A percentile compares a stretch with the other conserved stretches of the same genome.
Conservation (phyloP, 148 eudicot genomes). For the Limonium bicolor region DNA sequence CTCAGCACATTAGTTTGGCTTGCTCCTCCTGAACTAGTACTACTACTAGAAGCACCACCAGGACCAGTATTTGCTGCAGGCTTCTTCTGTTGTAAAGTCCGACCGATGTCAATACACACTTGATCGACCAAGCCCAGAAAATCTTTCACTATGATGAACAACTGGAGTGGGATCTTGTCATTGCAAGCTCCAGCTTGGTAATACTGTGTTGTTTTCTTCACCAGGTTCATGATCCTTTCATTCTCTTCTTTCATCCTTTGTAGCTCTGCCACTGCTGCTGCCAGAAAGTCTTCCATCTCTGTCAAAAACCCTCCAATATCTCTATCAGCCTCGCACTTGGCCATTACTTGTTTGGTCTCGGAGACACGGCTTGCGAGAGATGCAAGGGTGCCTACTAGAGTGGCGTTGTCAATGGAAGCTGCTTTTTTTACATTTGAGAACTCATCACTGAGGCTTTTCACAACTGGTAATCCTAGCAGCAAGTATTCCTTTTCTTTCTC, state of each 20-base stretch:
- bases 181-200: constrained; percentile 64
- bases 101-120: constrained; percentile 46
- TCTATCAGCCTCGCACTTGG: constrained; percentile 21
- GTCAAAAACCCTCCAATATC: constrained; percentile 25
- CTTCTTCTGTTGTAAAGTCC: constrained; percentile 44
- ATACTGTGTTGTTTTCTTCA: constrained; percentile 61
- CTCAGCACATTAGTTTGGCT: constrained; percentile 20
- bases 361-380: constrained; percentile 17
- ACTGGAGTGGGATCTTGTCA: constrained; percentile 47
- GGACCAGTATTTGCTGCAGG: not conserved
- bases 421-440: constrained; percentile 59
- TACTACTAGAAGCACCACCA: constrained; percentile 8
- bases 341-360: constrained; percentile 28
- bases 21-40: constrained; percentile 2
- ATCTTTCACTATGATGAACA: constrained; percentile 51
- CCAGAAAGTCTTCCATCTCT: constrained; percentile 50
- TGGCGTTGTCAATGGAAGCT: constrained; percentile 47
- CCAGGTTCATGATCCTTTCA: constrained; percentile 20
- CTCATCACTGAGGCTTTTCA: constrained; percentile 69
- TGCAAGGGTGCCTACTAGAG: constrained; percentile 16
- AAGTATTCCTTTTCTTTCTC: constrained; percentile 57
- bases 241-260: constrained; percentile 42
- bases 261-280: constrained; percentile 38
- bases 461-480: constrained; percentile 63
- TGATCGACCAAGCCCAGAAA: constrained; percentile 59